Evolutionary conservation across 371 early-diverging fungal genomes (phyloP), one percentile per base, ranked within the genome.

Genomic region (Mucor indicus): DNA sequence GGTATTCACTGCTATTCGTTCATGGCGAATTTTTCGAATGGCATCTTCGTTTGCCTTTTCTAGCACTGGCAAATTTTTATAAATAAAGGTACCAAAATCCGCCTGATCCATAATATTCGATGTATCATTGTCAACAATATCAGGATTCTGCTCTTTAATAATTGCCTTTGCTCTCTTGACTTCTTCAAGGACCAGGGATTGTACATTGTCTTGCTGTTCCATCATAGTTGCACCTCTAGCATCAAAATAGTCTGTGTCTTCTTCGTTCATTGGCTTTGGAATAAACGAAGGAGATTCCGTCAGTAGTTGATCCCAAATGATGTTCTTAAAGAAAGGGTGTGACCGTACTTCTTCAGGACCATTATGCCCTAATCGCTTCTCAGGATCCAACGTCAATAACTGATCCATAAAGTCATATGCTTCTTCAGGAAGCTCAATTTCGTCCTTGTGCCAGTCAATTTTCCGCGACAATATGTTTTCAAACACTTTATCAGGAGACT

Each of bases 171-270:
- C 75, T 10, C 53, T 53, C 6, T 64, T 62, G 13, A 75, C 69
- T 23, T 67, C 59, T 15, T 55, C 54, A 24, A 60, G 53, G 5
- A 54, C 56, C 7, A 53, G 23, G 11, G 50, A 44, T 32, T 63
- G 55, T 11, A 63, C 10, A 22, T 43, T 42, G 2, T 52, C 55
- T 22, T 62, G 60, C 21, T 59, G 61, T 6, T 62, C 60, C 13
- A 71, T 63, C 74, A 80, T 76, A 9, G 69, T 72, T 1, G 86
- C 86, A 2, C 96, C 96, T 13, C 98, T 76, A 10, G 77, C 53
- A 61, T 98, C 98, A 82, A 98, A 98, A 64, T 96, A 96, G 17
- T 89, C 90, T 0, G 96, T 95, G 52, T 96, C 96, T 31, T 93
- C 93, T 31, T 75, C 67, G 36, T 77, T 69, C 3, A 79, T 80